phyloP scores from a whole-genome alignment of 1,284 basidiomycete species.

The Pseudozyma thailandica region DNA sequence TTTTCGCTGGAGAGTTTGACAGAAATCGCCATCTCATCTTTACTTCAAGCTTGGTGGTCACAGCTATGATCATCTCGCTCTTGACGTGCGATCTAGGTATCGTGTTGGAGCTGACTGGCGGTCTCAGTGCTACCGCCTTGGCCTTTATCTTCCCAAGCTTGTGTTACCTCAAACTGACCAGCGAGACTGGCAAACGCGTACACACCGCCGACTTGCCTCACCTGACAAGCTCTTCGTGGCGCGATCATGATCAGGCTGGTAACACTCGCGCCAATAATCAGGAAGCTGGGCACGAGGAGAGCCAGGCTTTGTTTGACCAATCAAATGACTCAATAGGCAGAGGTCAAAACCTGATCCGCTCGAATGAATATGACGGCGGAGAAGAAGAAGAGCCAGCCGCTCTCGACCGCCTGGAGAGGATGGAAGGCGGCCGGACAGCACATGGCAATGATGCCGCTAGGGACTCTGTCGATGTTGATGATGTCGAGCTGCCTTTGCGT shows the following conservation, averaged over 20 bases:
- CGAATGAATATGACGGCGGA: slow-evolving; percentile 33
- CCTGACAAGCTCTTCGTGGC: slow-evolving; percentile 30
- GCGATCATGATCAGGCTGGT: slow-evolving; percentile 6
- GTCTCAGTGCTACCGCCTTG: slow-evolving; percentile 89
- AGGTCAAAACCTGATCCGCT: slow-evolving; percentile 24
- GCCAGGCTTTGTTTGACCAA: slow-evolving; percentile 32
- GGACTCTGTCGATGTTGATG: slow-evolving; percentile 51
- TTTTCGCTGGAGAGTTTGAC: slow-evolving; percentile 56
- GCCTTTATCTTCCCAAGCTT: slow-evolving; percentile 79
- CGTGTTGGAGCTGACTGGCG: slow-evolving; percentile 96
- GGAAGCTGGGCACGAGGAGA: slow-evolving; percentile 13
- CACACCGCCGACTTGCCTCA: slow-evolving; percentile 36
- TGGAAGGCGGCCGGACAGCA: slow-evolving; percentile 32
- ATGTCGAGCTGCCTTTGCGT: slow-evolving; percentile 63
- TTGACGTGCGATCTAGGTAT: slow-evolving; percentile 96
- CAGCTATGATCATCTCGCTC: slow-evolving; percentile 86
- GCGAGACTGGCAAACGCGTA: slow-evolving; percentile 49
- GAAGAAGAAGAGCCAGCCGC: slow-evolving; percentile 36
- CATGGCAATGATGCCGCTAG: slow-evolving; percentile 5
- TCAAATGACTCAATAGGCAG: slow-evolving; percentile 22
- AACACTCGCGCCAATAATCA: background rate
- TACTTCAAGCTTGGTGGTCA: slow-evolving; percentile 84
- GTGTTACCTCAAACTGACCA: slow-evolving; percentile 65
- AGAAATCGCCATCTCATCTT: slow-evolving; percentile 83
- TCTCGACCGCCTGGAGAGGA: slow-evolving; percentile 29